Evolutionary conservation across 1,139 yeast genomes (phyloP).

Genomic region (Torulaspora globosa): DNA sequence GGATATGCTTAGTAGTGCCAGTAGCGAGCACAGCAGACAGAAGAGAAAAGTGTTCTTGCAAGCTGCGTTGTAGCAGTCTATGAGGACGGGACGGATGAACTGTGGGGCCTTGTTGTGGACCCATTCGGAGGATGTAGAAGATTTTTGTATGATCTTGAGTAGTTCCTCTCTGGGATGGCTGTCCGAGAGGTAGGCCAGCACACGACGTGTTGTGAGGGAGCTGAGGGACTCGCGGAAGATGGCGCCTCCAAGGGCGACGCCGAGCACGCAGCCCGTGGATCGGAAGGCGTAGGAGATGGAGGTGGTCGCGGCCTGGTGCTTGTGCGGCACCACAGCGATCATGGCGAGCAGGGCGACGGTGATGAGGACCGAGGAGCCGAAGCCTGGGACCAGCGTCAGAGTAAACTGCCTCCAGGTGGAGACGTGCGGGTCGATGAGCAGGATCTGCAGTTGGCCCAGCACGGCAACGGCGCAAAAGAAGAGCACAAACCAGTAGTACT

Average conservation of each 20-base stretch:
- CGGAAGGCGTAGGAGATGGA: conserved; percentile 73
- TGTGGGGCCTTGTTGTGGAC: conserved; percentile 48
- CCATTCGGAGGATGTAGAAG: conserved; percentile 56
- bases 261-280: conserved; percentile 69
- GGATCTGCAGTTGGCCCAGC: conserved; percentile 45
- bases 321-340: conserved; percentile 58
- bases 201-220: conserved; percentile 25
- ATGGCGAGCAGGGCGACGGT: conserved; percentile 65
- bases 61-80: conserved; percentile 48
- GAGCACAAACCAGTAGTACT: conserved; percentile 51
- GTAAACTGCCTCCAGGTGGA: conserved; percentile 37
- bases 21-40: conserved; percentile 40
- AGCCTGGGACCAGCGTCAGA: conserved; percentile 46
- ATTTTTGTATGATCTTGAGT: conserved; percentile 45
- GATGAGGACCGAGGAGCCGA: conserved; percentile 57
- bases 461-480: conserved; percentile 45
- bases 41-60: conserved; percentile 52
- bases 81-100: conserved; percentile 45
- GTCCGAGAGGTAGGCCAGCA: conserved; percentile 28
- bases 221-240: conserved; percentile 42
- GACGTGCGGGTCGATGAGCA: conserved; percentile 33
- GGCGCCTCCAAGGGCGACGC: conserved; percentile 66
- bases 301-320: conserved; percentile 67
- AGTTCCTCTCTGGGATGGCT: conserved; percentile 40
- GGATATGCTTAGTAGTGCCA: conserved; percentile 40